Base-by-base conservation (phyloP, 768 basidiomycete species). In the Rhodotorula diobovata region DNA sequence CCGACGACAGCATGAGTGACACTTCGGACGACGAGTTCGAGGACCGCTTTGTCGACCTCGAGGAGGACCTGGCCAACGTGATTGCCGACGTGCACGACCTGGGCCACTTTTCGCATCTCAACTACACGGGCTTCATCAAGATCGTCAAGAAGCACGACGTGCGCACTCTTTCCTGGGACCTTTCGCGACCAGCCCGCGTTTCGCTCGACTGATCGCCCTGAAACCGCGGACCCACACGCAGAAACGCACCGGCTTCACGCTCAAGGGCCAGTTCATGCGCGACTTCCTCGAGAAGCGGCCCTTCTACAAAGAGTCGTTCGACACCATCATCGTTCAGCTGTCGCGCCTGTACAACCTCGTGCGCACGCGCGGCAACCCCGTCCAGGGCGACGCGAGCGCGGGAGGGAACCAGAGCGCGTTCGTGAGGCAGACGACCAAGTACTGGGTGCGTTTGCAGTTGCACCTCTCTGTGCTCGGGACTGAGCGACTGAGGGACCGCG, bases 91-190 rank as follows among this genome's bases (percentile, higher is more conserved):
- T 83, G 9, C 81, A 83, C 63, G 82, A 83, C 66, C 63, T 76
- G 43, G 69, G 93, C 2, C 83, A 97, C 41, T 90, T 94, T 79
- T 94, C 95, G 7, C 98, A 98, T 80, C 86, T 98, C 65, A 98
- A 98, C 80, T 93, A 97, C 78, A 97, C 96, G 2, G 96, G 96
- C 18, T 99, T 99, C 80, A 90, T 97, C 85, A 99, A 99, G 82
- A 97, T 97, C 71, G 84, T 97, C 71, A 97, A 98, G 90, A 97
- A 97, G 89, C 93, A 97, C 80, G 93, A 96, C 79, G 92, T 93
- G 48, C 48, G 48, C 58, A 5, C 9, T n/a, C 32, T 35, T 23
- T 21, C 58, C 14, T 20, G 30, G n/a, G n/a, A n/a, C n/a, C n/a
- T n/a, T n/a, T n/a, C n/a, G n/a, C n/a, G n/a, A n/a, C n/a, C n/a